Percentiles rank a stretch among this genome's conserved stretches.
Conservation (phyloP, 192 early-diverging fungal species). For the Chytriomyces hyalinus region DNA sequence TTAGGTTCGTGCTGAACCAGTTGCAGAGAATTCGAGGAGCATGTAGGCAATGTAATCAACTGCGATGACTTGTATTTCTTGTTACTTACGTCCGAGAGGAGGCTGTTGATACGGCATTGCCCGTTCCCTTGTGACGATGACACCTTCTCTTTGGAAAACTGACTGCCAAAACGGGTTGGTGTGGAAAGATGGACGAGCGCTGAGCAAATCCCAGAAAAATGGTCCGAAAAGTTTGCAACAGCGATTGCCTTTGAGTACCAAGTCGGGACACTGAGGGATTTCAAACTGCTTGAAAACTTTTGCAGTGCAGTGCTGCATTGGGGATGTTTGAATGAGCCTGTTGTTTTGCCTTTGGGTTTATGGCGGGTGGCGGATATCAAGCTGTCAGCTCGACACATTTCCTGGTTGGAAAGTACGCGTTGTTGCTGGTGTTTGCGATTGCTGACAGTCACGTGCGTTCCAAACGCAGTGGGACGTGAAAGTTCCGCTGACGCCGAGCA, state of each 20-base stretch:
- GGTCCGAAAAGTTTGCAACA: not conserved
- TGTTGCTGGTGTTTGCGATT: not conserved
- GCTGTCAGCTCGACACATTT: not conserved
- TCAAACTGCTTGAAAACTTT: not conserved
- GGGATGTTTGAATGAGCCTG: not conserved
- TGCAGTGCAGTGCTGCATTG: constrained; percentile 1
- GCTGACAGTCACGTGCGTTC: not conserved
- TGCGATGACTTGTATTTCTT: not conserved
- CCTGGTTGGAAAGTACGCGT: not conserved
- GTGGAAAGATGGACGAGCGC: not conserved
- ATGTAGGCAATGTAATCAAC: too few relatives aligned
- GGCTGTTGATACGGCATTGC: not conserved
- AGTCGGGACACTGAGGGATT: not conserved
- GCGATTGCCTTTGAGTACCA: not conserved
- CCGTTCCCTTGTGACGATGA: not conserved
- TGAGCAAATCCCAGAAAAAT: not conserved
- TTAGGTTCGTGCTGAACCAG: too few relatives aligned
- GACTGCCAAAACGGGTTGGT: not conserved
- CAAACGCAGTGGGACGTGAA: not conserved
- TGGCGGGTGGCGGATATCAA: not conserved
- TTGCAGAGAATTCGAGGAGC: too few relatives aligned
- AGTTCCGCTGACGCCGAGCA: not conserved
- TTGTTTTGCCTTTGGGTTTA: not conserved
- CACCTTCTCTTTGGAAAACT: not conserved
- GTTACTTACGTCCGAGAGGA: not conserved